phyloP scores from a whole-genome alignment of 1,139 yeast genomes.

The Nakaseomyces bracarensis region DNA sequence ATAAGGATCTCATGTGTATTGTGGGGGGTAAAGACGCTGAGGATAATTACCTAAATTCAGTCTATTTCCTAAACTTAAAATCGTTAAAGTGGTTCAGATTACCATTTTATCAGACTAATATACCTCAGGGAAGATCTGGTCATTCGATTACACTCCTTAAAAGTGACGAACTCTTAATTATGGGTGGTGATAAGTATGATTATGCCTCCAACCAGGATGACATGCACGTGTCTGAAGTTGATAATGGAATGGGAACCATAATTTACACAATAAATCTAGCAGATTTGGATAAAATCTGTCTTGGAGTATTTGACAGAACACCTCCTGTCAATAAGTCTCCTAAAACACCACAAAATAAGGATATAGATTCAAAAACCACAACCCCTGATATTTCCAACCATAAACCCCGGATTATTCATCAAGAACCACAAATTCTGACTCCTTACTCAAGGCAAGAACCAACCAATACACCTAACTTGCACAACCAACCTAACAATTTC shows the following conservation, averaged over 20 bases:
- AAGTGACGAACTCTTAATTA: constrained; percentile 61
- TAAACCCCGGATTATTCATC: not conserved
- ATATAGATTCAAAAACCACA: not conserved
- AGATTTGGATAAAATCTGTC: constrained; percentile 30
- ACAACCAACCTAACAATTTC: not conserved
- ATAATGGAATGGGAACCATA: constrained; percentile 48
- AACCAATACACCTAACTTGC: not conserved
- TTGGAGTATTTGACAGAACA: constrained; percentile 28
- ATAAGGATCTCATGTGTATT: constrained; percentile 71
- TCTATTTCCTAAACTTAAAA: constrained; percentile 70
- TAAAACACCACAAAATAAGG: not conserved
- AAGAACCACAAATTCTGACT: constrained; percentile 5
- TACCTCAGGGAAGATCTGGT: constrained; percentile 88
- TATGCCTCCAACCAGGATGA: constrained; percentile 42
- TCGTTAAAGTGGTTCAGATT: constrained; percentile 68
- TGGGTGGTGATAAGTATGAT: constrained; percentile 88
- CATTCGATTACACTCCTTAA: constrained; percentile 72
- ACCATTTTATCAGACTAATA: constrained; percentile 40
- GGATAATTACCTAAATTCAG: constrained; percentile 60
- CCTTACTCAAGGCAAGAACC: not conserved
- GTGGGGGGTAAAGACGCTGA: constrained; percentile 84
- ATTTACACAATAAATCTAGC: constrained; percentile 53
- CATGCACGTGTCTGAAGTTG: constrained; percentile 41
- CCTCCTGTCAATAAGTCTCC: constrained; percentile 8
- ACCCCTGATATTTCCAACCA: not conserved